Base-by-base conservation (phyloP, 1,139 yeast species). In the Pneumocystis jirovecii region DNA sequence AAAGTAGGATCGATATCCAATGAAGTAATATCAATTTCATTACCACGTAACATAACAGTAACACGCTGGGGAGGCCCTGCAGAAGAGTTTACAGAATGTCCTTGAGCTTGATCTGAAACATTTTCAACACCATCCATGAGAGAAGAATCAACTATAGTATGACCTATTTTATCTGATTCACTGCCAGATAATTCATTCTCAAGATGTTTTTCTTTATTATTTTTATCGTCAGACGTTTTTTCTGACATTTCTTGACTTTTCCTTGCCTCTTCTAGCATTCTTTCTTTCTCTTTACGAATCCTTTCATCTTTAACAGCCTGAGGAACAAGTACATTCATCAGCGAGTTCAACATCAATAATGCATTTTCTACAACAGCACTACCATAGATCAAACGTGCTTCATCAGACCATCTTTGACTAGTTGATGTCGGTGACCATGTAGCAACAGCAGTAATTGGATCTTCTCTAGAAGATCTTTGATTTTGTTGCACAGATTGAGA, bases 1-100 rank as follows among this genome's bases (percentile, higher is more conserved):
- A 90, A 91, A 70, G 87, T 95, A 0, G 96, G 96, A 75, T 91
- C 97, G 67, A 91, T 89, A 66, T 89, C 97, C 2, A 96, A 85
- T 0, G 91, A 95, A 65, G 95, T 83, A 61, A 91, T 87, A 73
- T 91, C 95, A 44, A 91, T 91, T 66, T 85, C 85, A 45, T 86
- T 77, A 56, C 88, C 95, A 31, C 91, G 93, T 70, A 91, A 86
- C 21, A 80, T 79, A 7, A 91, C 91, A 78, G 81, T 81, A 0
- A 87, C 79, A 0, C 96, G 95, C 56, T 72, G 68, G n/a, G 66
- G 21, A 39, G 60, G 39, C 8, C 34, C 37, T 10, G 61, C 25
- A 25, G 29, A 35, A 3, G 34, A 63, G n/a, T 19, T 64, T 21
- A 65, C 66, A 31, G 62, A 34, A 44, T 45, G 63, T 19, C 39